Percentiles rank a stretch among this genome's conserved stretches.
phyloP scores from a whole-genome alignment of 345 rosid species.

The Populus deltoides region DNA sequence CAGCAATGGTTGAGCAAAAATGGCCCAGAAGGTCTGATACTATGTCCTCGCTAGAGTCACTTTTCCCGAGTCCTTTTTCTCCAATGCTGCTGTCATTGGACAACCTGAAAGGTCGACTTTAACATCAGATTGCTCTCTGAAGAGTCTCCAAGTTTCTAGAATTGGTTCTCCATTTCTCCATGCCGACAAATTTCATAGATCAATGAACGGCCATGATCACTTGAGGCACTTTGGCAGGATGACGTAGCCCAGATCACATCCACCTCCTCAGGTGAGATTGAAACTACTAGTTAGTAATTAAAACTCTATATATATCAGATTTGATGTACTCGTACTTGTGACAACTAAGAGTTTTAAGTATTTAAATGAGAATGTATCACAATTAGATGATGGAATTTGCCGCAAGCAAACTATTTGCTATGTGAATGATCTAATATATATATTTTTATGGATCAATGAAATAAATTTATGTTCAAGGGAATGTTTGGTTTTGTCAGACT shows the following conservation, averaged over 20 bases:
- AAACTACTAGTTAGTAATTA: too few relatives aligned
- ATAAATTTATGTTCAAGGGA: too few relatives aligned
- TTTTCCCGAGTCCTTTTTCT: constrained; percentile 24
- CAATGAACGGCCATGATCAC: constrained; percentile 66
- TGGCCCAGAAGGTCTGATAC: constrained; percentile 50
- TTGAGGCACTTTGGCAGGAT: constrained; percentile 58
- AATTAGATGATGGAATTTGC: too few relatives aligned
- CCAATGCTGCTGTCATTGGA: constrained; percentile 50
- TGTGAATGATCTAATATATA: too few relatives aligned
- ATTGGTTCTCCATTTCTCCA: constrained; percentile 55
- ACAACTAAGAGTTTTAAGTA: too few relatives aligned
- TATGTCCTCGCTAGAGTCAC: constrained; percentile 49
- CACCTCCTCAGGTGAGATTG: constrained; percentile 22
- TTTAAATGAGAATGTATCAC: too few relatives aligned
- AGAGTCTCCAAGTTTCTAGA: constrained; percentile 58
- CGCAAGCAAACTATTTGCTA: too few relatives aligned
- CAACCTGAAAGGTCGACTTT: constrained; percentile 62
- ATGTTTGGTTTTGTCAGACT: too few relatives aligned
- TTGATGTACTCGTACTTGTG: too few relatives aligned
- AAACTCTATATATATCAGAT: too few relatives aligned
- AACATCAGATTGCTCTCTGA: constrained; percentile 62
- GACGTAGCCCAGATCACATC: constrained; percentile 59
- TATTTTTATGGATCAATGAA: too few relatives aligned
- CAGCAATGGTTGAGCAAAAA: constrained; percentile 50
- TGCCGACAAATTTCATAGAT: constrained; percentile 64